Evolutionary conservation across 768 basidiomycete genomes (phyloP).

Genomic region (Podaxis carcinomalis): DNA sequence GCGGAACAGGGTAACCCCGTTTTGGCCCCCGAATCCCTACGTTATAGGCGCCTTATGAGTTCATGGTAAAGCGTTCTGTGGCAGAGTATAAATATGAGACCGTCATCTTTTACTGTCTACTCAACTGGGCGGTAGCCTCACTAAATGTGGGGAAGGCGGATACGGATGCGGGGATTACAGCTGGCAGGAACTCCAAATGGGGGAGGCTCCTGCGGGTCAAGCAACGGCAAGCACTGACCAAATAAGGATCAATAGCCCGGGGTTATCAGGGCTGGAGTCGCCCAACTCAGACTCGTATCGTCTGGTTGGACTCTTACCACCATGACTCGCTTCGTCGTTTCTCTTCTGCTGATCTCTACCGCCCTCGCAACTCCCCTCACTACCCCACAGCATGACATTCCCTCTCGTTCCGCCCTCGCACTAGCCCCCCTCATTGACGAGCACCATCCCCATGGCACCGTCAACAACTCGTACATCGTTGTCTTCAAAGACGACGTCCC

Average conservation of each 20-base stretch:
- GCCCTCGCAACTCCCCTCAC: constrained; percentile 46
- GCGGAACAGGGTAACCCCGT: constrained; percentile 3
- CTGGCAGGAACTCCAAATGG: background rate
- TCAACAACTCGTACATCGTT: constrained; percentile 95
- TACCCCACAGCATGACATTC: constrained; percentile 31
- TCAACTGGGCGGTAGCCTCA: background rate
- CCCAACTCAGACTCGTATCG: constrained; percentile 14
- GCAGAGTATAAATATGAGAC: too few species aligned
- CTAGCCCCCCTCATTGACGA: constrained; percentile 58
- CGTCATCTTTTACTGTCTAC: too few species aligned
- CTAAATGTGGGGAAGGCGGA: background rate
- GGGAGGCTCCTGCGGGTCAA: constrained; percentile 1
- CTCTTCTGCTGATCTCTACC: constrained; percentile 33
- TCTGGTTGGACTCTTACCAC: constrained; percentile 24
- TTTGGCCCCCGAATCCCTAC: background rate
- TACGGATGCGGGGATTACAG: background rate
- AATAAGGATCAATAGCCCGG: constrained; percentile 28
- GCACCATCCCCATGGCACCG: constrained; percentile 62
- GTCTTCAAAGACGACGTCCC: constrained; percentile 74
- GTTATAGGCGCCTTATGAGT: too few species aligned
- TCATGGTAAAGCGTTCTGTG: too few species aligned
- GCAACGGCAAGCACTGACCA: constrained; percentile 16
- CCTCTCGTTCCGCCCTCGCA: constrained; percentile 38
- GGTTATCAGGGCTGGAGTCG: constrained; percentile 20
- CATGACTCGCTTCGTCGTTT: constrained; percentile 40